Evolutionary conservation across 495 filamentous ascomycete genomes (phyloP), one percentile per base, ranked within the genome.

Genomic region (Aspergillus affinis): DNA sequence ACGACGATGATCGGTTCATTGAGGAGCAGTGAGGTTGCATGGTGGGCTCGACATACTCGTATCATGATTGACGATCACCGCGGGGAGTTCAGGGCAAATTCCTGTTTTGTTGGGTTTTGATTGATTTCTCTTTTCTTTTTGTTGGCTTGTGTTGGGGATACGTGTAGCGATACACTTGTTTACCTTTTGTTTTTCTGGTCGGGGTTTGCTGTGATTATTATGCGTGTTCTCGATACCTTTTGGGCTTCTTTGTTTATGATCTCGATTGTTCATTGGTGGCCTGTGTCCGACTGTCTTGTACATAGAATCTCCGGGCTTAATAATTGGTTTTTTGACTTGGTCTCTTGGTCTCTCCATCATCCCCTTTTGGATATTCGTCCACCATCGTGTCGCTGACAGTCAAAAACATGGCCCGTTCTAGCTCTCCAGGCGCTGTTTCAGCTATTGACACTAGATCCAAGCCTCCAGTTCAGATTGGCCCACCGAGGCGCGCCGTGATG

Each of bases 21-120:
- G 66, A 68, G 27, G 75, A 75, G 59, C 61, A 73, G 54, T 76
- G 67, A 72, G 48, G 29, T 44, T 29, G 30, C 19, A 29, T 17
- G 17, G 17, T 36, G n/a, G 26, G 51, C 30, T 48, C n/a, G 47
- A 41, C 12, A 44, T 47, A 21, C 41, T 32, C 46, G 19, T 54
- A 50, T 68, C 58, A 58, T 49, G 57, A 63, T 30, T 66, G 59
- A 61, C 47, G 57, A 59, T 54, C 36, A 41, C 46, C 26, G 56
- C 15, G 19, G 27, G 17, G 27, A 41, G 55, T 59, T 53, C 54
- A 50, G 55, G 21, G 18, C 15, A 21, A 20, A 2, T 29, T 30
- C 23, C 46, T 18, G 18, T 53, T 46, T 18, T 12, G 27, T 59
- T 52, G 32, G 52, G 29, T 41, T 46, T 54, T 54, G 48, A 26